Evolutionary conservation across 2,329 filamentous ascomycete genomes (phyloP).

Genomic region (Leptographium wingfieldii): DNA sequence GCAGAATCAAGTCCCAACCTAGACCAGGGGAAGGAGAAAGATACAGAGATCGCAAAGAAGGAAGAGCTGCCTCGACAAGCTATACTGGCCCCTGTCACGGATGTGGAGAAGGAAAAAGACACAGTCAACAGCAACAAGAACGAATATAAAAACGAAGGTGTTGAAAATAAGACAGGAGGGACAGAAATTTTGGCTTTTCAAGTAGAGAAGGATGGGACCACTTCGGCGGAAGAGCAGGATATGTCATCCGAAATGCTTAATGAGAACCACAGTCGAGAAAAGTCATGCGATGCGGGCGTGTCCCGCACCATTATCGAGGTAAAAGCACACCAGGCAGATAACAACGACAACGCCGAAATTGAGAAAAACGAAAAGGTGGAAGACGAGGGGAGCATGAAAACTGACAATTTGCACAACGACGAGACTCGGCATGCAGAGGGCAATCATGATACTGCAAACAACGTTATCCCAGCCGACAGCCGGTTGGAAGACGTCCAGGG

Average conservation of each 20-base stretch:
- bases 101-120: not conserved
- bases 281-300: not conserved
- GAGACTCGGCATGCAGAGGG: not conserved
- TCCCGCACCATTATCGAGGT: not conserved
- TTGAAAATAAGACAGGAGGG: not conserved
- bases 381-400: not conserved
- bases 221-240: not conserved
- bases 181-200: not conserved
- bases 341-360: not conserved
- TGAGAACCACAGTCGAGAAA: not conserved
- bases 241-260: not conserved
- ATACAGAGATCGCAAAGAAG: not conserved
- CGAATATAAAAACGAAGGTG: not conserved
- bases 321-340: not conserved
- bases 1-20: slow-evolving; percentile 6
- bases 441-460: not conserved
- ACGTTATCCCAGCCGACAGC: not conserved
- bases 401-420: not conserved
- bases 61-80: not conserved
- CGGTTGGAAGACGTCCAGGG: not conserved
- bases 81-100: not conserved
- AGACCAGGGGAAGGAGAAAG: slow-evolving; percentile 10
- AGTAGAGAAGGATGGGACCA: not conserved
- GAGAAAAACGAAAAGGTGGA: not conserved
- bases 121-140: not conserved